Evolutionary conservation across 1,284 basidiomycete species (phyloP).

Genomic region (Marasmius sp.): DNA sequence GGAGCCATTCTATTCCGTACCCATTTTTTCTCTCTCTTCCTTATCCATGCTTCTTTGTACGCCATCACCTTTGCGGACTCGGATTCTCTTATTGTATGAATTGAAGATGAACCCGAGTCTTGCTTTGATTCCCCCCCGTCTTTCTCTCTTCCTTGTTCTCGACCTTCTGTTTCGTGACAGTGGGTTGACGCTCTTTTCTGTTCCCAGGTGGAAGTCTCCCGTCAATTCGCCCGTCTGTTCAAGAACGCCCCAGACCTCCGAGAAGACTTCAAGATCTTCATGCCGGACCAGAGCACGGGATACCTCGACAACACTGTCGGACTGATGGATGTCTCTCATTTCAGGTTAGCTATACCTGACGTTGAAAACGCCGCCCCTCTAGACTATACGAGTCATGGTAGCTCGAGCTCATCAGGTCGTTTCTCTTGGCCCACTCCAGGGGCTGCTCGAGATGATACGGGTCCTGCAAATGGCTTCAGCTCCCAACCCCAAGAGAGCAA

Average conservation of each 20-base stretch:
- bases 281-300: slow-evolving; percentile 68
- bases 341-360: too few species aligned
- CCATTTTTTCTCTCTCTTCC: slow-evolving; percentile 31
- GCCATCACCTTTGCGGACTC: slow-evolving; percentile 14
- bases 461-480: too few species aligned
- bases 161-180: not conserved
- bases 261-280: slow-evolving; percentile 89
- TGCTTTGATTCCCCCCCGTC: not conserved
- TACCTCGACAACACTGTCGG: slow-evolving; percentile 53
- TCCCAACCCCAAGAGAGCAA: too few species aligned
- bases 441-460: too few species aligned
- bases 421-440: too few species aligned
- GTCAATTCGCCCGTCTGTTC: slow-evolving; percentile 85
- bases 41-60: slow-evolving; percentile 43
- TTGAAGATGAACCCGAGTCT: not conserved
- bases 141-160: not conserved
- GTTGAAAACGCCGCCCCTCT: too few species aligned
- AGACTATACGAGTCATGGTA: too few species aligned
- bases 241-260: slow-evolving; percentile 87
- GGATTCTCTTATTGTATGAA: not conserved
- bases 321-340: too few species aligned
- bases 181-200: not conserved
- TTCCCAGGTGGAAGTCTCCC: slow-evolving; percentile 75
- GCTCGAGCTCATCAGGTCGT: too few species aligned
- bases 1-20: slow-evolving; percentile 32